phyloP scores from a whole-genome alignment of 2,329 filamentous ascomycete genomes.

The Raffaelea arxii region DNA sequence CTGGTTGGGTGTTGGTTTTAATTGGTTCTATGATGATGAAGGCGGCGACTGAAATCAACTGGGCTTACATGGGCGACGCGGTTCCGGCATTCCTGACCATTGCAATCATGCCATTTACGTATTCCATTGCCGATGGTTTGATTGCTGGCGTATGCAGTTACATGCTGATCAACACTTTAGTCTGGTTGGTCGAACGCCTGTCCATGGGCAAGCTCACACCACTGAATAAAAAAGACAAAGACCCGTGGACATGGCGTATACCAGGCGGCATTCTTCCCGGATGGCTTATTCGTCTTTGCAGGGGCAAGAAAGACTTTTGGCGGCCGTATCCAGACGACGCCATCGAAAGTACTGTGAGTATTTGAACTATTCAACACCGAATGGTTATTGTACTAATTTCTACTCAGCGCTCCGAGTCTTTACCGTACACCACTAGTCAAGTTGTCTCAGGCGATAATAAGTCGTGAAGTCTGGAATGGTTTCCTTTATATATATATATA shows the following conservation, averaged over 20 bases:
- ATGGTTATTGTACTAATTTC: no score
- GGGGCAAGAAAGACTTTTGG: constrained; percentile 71
- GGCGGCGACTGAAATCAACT: constrained; percentile 64
- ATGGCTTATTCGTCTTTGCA: constrained; percentile 55
- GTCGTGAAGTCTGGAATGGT: no score
- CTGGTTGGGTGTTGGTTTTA: constrained; percentile 61
- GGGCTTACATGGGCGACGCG: constrained; percentile 64
- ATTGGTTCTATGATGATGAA: constrained; percentile 68
- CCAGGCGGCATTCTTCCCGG: constrained; percentile 65
- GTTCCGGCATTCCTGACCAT: constrained; percentile 67
- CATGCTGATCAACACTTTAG: constrained; percentile 35
- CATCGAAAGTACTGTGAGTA: not conserved
- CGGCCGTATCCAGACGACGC: constrained; percentile 15
- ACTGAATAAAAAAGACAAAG: constrained; percentile 41
- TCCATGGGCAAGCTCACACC: constrained; percentile 33
- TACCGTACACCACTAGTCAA: not conserved
- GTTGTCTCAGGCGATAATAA: not conserved
- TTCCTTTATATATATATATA: no score
- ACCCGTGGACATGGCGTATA: constrained; percentile 53
- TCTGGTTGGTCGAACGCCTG: constrained; percentile 32
- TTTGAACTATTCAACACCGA: not conserved
- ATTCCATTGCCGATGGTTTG: constrained; percentile 66
- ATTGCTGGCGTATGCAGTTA: constrained; percentile 52
- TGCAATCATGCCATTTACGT: constrained; percentile 66
- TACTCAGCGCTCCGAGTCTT: not conserved